Evolutionary conservation across 768 basidiomycete species (phyloP).

Genomic region (Lactarius quietus): DNA sequence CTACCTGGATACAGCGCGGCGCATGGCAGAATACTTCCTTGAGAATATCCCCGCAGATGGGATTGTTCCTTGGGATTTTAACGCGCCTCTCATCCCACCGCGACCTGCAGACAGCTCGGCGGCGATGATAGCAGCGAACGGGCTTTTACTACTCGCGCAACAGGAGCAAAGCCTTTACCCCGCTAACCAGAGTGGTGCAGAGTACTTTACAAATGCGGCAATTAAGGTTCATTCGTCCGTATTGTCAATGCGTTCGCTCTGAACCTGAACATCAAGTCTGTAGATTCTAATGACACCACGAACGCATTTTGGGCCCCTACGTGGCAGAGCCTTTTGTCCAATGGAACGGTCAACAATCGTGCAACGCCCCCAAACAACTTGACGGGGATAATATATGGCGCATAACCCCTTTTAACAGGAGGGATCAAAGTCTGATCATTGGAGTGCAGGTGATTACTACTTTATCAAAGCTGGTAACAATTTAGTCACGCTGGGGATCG

Average conservation of each 20-base stretch:
- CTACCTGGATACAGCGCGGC: constrained; percentile 59
- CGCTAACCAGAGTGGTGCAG: constrained; percentile 31
- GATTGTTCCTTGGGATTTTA: constrained; percentile 76
- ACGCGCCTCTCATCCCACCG: constrained; percentile 56
- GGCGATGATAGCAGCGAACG: constrained; percentile 58
- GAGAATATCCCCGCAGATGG: constrained; percentile 54
- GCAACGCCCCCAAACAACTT: constrained; percentile 45
- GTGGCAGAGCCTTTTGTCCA: constrained; percentile 63
- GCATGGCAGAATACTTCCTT: constrained; percentile 58
- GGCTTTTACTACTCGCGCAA: constrained; percentile 52
- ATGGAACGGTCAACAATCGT: constrained; percentile 61
- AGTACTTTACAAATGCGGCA: constrained; percentile 47
- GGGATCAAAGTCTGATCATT: neutral
- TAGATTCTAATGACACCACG: constrained; percentile 18
- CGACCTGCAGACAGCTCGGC: constrained; percentile 69
- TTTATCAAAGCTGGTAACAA: constrained; percentile 55
- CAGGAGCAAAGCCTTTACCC: constrained; percentile 37
- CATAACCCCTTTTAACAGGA: constrained; percentile 11
- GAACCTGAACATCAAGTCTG: neutral
- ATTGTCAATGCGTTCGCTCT: neutral
- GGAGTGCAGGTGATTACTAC: constrained; percentile 55
- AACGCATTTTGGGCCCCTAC: constrained; percentile 44
- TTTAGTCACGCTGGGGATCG: constrained; percentile 44
- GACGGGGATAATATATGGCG: constrained; percentile 60
- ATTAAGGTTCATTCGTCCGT: constrained; percentile 37